Conservation (phyloP, 331 rosid species). For the Spiraea crenata region DNA sequence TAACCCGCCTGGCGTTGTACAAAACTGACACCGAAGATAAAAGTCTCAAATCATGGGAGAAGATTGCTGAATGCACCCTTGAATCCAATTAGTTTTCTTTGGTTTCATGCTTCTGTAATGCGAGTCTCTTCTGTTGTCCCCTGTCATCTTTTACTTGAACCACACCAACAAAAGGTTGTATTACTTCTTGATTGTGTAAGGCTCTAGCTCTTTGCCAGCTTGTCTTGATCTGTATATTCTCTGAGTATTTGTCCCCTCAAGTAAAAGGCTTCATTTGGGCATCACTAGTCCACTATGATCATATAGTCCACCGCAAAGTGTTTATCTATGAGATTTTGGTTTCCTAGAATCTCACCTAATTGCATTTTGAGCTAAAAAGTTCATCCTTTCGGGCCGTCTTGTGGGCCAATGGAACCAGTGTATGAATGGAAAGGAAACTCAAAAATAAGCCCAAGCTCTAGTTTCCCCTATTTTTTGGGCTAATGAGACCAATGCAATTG, state of each 20-base stretch:
- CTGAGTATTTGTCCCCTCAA: too few relatives aligned
- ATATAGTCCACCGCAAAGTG: too few relatives aligned
- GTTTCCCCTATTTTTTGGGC: neutral
- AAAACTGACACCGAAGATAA: conserved; percentile 73
- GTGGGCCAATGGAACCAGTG: neutral
- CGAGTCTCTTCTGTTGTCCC: neutral
- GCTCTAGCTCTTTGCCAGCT: too few relatives aligned
- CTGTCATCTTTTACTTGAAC: neutral
- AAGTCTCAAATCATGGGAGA: conserved; percentile 85
- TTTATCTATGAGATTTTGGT: too few relatives aligned
- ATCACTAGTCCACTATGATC: too few relatives aligned
- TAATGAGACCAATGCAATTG: too few relatives aligned
- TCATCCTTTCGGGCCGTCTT: neutral
- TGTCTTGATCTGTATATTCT: too few relatives aligned
- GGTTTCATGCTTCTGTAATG: neutral
- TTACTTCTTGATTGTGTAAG: too few relatives aligned
- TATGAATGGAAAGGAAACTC: neutral
- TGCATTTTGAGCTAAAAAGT: too few relatives aligned
- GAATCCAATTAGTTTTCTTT: conserved; percentile 33
- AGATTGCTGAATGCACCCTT: conserved; percentile 65
- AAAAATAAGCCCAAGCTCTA: neutral
- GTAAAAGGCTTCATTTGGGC: too few relatives aligned
- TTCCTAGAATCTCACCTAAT: too few relatives aligned
- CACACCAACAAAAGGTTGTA: too few relatives aligned
- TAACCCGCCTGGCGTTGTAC: conserved; percentile 68